Evolutionary conservation across 441 rosid genomes (phyloP), one percentile per base, ranked within the genome.

Genomic region (Pelargonium citronellum): DNA sequence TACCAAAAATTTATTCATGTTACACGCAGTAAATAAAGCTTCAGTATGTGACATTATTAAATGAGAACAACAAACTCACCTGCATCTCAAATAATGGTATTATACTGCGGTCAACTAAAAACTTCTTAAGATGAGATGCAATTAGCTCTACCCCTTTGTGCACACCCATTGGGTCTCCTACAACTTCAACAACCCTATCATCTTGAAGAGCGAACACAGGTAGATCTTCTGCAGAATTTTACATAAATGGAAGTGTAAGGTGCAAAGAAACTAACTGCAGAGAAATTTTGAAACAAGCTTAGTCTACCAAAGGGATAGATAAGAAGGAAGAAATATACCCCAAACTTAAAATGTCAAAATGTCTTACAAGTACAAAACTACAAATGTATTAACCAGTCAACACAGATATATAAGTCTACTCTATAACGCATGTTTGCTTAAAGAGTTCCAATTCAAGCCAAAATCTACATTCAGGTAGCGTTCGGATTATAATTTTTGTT

Each of bases 101-200:
- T 22, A 79, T 73, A 67, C 79, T 71, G 66, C 66, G 80, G 53
- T 79, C 78, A 67, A 79, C 83, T 19, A 79, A 72, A 67, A 71
- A 76, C 68, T 73, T 76, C 66, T 80, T 66, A 53, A 79, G 70
- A 71, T 74, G 80, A 73, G 69, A 55, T 37, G 78, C 78, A 20
- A 79, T 79, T 6, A 77, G 73, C 66, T 79, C 83, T 34, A 79
- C 73, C 27, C 74, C 83, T 47, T 71, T 76, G 67, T 77, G 78
- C 41, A 79, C 78, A 63, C 69, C 70, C n/a, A 72, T 44, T 16
- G 80, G 51, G 15, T 76, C 80, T 49, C 83, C 83, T 27, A 55
- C 55, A 20, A 79, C 72, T 68, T 74, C 74, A 51, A 79, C 78
- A 71, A 74, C 75, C 24, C 78, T 76, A 74, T 79, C 80, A 64